Evolutionary conservation across 2,329 filamentous ascomycete genomes (phyloP), one percentile per base, ranked within the genome.

Genomic region (Trichoderma guizhouense): DNA sequence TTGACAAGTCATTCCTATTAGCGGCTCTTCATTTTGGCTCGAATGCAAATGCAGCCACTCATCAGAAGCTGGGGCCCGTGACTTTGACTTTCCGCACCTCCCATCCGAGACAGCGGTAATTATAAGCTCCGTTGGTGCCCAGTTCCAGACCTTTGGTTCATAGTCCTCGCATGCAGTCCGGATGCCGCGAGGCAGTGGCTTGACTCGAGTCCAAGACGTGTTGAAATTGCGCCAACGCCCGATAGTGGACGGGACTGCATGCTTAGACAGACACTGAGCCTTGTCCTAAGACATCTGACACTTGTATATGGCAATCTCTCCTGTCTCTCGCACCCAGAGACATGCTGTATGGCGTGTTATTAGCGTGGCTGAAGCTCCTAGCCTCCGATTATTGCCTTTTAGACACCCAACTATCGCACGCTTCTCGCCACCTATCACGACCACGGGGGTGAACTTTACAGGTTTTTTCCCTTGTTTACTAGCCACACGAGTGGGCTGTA

Each of bases 321-420:
- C n/a, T 36, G 34, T 36, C 21, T 61, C 53, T 57, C 24, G 47
- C 34, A 9, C 21, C 58, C 8, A 62, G 32, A 57, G 53, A 30
- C 53, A 24, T 39, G 12, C 39, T 34, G 26, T 51, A 60, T 26
- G 65, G 65, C n/a, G 65, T 69, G 36, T 15, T 58, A 26, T 58
- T 58, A 58, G 65, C 34, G 65, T 30, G 64, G 32, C 64, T 47
- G 34, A 53, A 53, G 15, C 8, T 53, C 36, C 12, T 67, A 43
- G 64, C 34, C 64, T 58, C 51, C 36, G 65, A 61, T 69, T 69
- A 34, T 60, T 69, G 55, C 65, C 55, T 69, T 51, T 69, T 69
- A 32, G 36, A 61, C 26, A 39, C 34, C 39, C 39, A 51, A 28
- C 55, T 28, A 58, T 69, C 65, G 43, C n/a, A 15, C 36, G 43